A percentile compares a stretch with the other conserved stretches of the same genome.
Evolutionary conservation across 2,329 filamentous ascomycete species (phyloP).

Genomic region (Claviceps sp.): DNA sequence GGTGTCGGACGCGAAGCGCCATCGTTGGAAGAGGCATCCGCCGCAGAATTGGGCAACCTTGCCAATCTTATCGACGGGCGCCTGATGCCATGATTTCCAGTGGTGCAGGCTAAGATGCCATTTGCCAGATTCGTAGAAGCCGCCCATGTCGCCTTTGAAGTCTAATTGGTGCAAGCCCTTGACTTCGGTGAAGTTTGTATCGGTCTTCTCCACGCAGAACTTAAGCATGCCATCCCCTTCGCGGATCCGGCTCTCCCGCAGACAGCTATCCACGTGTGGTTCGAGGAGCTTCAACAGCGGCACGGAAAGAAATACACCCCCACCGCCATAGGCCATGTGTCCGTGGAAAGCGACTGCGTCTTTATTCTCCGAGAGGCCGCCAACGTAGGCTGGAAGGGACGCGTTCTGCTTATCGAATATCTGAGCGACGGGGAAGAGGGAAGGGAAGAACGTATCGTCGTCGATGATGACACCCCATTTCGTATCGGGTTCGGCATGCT

Average conservation of each 20-base stretch:
- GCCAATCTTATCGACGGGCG: conserved; percentile 18
- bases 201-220: conserved; percentile 41
- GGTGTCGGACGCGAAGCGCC: conserved; percentile 31
- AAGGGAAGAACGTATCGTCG: conserved; percentile 51
- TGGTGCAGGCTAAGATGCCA: conserved; percentile 46
- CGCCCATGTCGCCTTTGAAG: conserved; percentile 37
- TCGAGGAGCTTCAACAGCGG: conserved; percentile 35
- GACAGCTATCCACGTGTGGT: conserved; percentile 33
- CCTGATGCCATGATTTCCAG: conserved; percentile 48
- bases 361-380: conserved; percentile 43
- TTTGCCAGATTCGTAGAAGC: conserved; percentile 45
- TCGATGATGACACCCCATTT: conserved; percentile 45
- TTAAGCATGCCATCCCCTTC: conserved; percentile 43
- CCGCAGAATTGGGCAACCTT: conserved; percentile 31
- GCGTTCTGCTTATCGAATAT: conserved; percentile 35
- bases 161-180: conserved; percentile 44
- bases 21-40: conserved; percentile 44
- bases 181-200: conserved; percentile 40
- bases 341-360: conserved; percentile 38
- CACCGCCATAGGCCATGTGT: conserved; percentile 47
- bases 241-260: conserved; percentile 24
- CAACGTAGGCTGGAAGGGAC: conserved; percentile 36
- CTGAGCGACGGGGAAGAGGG: conserved; percentile 34
- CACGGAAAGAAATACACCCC: conserved; percentile 43
- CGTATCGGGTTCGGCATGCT: conserved; percentile 28